Conservation (phyloP, 495 filamentous ascomycete genomes). For the Trichoderma erinaceum region DNA sequence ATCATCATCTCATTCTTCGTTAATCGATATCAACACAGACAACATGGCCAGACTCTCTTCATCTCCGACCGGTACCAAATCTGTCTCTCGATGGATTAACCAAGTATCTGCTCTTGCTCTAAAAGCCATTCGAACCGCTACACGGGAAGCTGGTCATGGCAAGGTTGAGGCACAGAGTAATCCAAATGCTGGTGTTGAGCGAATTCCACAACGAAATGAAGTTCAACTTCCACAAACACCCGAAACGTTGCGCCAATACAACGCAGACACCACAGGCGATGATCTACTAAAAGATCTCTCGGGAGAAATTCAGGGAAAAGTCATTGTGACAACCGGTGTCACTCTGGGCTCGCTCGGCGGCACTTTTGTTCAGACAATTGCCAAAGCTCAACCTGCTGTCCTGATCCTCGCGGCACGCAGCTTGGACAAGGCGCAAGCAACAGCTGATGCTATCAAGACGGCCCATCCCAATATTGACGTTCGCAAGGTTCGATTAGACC, state of each 20-base stretch:
- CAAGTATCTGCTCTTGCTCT: no score
- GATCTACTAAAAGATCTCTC: slow-evolving; percentile 19
- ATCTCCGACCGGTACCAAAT: no score
- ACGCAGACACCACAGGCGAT: slow-evolving; percentile 19
- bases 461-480: slow-evolving; percentile 20
- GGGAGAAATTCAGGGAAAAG: slow-evolving; percentile 25
- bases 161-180: no score
- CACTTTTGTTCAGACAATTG: slow-evolving; percentile 33
- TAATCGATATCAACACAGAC: no score
- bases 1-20: no score
- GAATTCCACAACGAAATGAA: slow-evolving; percentile 18
- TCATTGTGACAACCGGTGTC: slow-evolving; percentile 41
- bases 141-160: no score
- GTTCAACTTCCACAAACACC: background rate
- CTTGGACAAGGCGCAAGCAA: slow-evolving; percentile 32
- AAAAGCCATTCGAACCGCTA: no score
- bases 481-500: slow-evolving; percentile 37
- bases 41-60: no score
- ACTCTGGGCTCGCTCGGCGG: slow-evolving; percentile 40
- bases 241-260: slow-evolving; percentile 17
- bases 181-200: no score
- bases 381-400: slow-evolving; percentile 32
- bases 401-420: slow-evolving; percentile 46
- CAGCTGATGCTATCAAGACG: slow-evolving; percentile 24
- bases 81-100: no score